Conservation (phyloP, 257 asterid species). For the Primulina eburnea region DNA sequence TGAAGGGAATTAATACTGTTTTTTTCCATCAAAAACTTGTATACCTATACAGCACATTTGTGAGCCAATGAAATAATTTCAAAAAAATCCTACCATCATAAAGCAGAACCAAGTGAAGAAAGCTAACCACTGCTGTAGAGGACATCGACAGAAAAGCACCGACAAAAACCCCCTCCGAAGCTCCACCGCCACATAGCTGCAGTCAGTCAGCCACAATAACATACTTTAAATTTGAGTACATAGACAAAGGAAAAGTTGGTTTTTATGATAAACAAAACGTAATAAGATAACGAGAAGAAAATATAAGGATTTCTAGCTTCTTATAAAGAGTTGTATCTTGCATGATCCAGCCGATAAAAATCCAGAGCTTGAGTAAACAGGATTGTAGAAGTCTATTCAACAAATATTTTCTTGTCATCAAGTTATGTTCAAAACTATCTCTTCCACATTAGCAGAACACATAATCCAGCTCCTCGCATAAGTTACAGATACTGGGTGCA, state of each 20-base stretch:
- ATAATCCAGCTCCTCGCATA: not conserved
- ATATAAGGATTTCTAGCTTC: not conserved
- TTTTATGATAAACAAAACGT: no score
- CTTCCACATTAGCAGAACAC: no score
- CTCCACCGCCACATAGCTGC: constrained; percentile 93
- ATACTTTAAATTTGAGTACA: constrained; percentile 22
- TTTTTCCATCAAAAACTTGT: constrained; percentile 84
- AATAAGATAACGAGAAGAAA: not conserved
- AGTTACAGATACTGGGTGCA: no score
- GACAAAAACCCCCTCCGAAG: constrained; percentile 94
- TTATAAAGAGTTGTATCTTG: not conserved
- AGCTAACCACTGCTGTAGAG: constrained; percentile 95
- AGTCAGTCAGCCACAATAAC: constrained; percentile 28
- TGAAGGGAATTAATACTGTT: constrained; percentile 81
- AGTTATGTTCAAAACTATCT: no score
- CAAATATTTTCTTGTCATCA: no score
- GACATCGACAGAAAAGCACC: constrained; percentile 99
- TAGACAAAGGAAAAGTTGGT: not conserved
- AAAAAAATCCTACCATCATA: constrained; percentile 16
- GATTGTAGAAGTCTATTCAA: no score
- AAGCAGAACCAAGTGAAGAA: constrained; percentile 17
- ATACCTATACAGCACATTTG: constrained; percentile 29
- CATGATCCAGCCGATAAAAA: not conserved
- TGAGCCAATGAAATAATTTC: not conserved
- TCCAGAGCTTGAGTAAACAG: no score